phyloP scores from a whole-genome alignment of 2,329 filamentous ascomycete species.

The Penicillium psychrosexuale region DNA sequence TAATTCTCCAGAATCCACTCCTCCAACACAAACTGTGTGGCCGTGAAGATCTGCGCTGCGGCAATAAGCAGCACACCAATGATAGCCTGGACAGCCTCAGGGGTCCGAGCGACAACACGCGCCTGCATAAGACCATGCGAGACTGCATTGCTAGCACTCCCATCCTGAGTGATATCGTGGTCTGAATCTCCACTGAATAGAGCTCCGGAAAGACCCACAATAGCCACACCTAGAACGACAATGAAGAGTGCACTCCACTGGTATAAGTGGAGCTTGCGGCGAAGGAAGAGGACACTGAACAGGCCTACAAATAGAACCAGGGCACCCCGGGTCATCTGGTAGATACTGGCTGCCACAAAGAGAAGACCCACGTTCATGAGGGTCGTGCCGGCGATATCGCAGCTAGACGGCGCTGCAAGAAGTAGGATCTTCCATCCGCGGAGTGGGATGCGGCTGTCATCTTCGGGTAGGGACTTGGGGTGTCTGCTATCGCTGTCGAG shows the following conservation, averaged over 20 bases:
- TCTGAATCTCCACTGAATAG: constrained; percentile 63
- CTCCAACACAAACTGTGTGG: constrained; percentile 92
- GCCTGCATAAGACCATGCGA: constrained; percentile 45
- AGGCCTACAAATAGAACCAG: constrained; percentile 93
- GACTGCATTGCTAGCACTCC: constrained; percentile 24
- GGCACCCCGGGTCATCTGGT: constrained; percentile 96
- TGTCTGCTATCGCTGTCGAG: constrained; percentile 41
- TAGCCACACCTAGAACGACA: constrained; percentile 80
- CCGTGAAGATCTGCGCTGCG: constrained; percentile 92
- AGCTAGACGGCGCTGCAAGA: constrained; percentile 81
- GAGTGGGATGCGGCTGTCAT: constrained; percentile 60
- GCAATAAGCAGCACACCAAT: constrained; percentile 88
- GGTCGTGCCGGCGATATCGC: constrained; percentile 92
- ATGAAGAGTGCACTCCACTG: constrained; percentile 88
- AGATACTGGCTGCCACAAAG: constrained; percentile 92
- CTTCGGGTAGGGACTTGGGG: constrained; percentile 53
- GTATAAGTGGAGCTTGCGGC: constrained; percentile 73
- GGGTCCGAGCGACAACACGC: constrained; percentile 44
- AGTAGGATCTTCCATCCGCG: constrained; percentile 68
- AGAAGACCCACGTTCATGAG: constrained; percentile 95
- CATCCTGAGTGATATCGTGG: constrained; percentile 33
- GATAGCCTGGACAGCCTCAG: constrained; percentile 65
- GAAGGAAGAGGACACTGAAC: constrained; percentile 89
- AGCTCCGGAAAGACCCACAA: constrained; percentile 86
- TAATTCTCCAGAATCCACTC: constrained; percentile 85